Conservation (phyloP, 257 asterid species). For the Echites panduratus region DNA sequence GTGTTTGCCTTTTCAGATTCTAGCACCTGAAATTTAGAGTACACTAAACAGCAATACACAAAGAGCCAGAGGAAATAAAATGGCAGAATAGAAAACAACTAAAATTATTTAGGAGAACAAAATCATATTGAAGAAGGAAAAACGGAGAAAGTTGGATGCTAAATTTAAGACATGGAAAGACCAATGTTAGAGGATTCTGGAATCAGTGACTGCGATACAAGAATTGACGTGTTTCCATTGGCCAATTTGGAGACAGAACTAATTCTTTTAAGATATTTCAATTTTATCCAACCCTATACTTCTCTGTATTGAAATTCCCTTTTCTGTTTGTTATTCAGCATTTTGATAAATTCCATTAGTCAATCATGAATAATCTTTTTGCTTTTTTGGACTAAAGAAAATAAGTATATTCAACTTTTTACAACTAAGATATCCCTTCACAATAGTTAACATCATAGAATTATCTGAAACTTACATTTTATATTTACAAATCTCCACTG, state of each 20-base stretch:
- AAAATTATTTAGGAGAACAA: background rate
- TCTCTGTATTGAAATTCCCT: background rate
- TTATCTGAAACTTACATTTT: background rate
- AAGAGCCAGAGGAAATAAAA: background rate
- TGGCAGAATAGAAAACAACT: background rate
- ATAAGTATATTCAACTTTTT: background rate
- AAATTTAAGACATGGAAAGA: background rate
- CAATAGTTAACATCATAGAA: background rate
- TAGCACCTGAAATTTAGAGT: slow-evolving; percentile 35
- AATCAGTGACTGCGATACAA: background rate
- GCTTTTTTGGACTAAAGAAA: background rate
- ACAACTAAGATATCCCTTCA: background rate
- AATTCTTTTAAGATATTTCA: background rate
- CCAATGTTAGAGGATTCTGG: background rate
- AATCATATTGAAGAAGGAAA: too few species aligned
- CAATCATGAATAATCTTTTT: background rate
- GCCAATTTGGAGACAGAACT: background rate
- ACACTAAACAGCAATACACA: background rate
- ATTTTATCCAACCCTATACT: background rate
- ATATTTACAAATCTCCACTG: background rate
- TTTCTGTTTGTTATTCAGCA: background rate
- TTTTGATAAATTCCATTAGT: background rate
- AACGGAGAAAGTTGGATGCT: background rate
- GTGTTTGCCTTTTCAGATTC: slow-evolving; percentile 44
- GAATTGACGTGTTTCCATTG: background rate